Conservation (phyloP, 768 basidiomycete genomes). For the Suillus brevipes region DNA sequence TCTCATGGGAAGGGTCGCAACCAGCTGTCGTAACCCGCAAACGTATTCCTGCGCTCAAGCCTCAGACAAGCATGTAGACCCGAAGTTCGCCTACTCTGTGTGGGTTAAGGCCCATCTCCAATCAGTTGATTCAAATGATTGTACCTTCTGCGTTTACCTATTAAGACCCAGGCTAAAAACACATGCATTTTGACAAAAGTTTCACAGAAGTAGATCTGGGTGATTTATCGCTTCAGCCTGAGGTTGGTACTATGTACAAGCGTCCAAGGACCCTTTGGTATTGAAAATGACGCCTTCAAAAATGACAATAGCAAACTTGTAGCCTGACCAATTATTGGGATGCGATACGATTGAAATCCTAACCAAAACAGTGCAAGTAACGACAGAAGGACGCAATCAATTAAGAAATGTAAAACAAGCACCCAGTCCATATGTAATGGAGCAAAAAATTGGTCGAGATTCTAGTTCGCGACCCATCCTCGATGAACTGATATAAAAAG, state of each 20-base stretch:
- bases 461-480: conserved; percentile 25
- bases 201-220: not conserved
- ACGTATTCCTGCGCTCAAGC: not conserved
- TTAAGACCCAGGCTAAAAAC: not conserved
- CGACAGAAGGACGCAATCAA: conserved; percentile 26
- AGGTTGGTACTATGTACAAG: not conserved
- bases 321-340: conserved; percentile 11
- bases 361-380: conserved; percentile 33
- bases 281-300: not conserved
- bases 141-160: no score
- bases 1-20: not conserved
- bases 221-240: not conserved
- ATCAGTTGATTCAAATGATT: no score
- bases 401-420: conserved; percentile 29
- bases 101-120: not conserved
- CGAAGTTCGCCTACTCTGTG: no score
- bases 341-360: conserved; percentile 19
- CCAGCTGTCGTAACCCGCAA: no score
- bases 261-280: not conserved
- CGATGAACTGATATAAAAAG: conserved; percentile 14
- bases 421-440: conserved; percentile 25
- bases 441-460: conserved; percentile 17
- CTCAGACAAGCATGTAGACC: not conserved
- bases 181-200: not conserved
- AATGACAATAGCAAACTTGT: not conserved